Evolutionary conservation across 345 rosid species (phyloP).

Genomic region (Mangifera indica): DNA sequence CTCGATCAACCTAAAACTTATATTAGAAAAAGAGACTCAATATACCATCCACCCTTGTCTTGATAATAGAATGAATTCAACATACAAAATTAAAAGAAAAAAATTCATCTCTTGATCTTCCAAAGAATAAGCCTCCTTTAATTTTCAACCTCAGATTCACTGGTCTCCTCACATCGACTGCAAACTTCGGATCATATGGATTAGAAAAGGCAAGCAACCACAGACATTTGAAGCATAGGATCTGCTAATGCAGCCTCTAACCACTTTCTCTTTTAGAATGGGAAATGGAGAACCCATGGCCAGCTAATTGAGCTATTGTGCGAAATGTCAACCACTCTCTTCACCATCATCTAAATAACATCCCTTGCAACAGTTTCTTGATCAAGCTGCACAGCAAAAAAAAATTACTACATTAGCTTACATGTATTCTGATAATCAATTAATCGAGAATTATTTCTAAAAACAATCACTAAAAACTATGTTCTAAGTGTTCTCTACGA

Average conservation of each 20-base stretch:
- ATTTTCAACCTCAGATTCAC: slow-evolving; percentile 25
- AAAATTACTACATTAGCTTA: background rate
- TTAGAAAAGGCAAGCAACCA: slow-evolving; percentile 45
- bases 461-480: too few species aligned
- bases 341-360: slow-evolving; percentile 31
- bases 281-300: slow-evolving; percentile 23
- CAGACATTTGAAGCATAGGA: slow-evolving; percentile 41
- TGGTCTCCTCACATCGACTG: slow-evolving; percentile 22
- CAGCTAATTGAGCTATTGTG: slow-evolving; percentile 38
- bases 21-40: slow-evolving; percentile 36
- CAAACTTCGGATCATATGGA: slow-evolving; percentile 36
- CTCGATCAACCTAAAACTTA: slow-evolving; percentile 39
- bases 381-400: slow-evolving; percentile 14
- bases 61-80: slow-evolving; percentile 38
- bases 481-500: too few species aligned
- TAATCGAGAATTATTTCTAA: too few species aligned
- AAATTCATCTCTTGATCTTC: slow-evolving; percentile 21
- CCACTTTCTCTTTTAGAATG: slow-evolving; percentile 33
- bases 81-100: slow-evolving; percentile 27
- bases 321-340: slow-evolving; percentile 16
- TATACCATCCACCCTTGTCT: slow-evolving; percentile 26
- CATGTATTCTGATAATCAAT: too few species aligned
- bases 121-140: slow-evolving; percentile 22
- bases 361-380: slow-evolving; percentile 30
- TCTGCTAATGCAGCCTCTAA: slow-evolving; percentile 35